A percentile compares a stretch with the other conserved stretches of the same genome.
phyloP scores from a whole-genome alignment of 2,329 filamentous ascomycete species.

The Colletotrichum falcatum region DNA sequence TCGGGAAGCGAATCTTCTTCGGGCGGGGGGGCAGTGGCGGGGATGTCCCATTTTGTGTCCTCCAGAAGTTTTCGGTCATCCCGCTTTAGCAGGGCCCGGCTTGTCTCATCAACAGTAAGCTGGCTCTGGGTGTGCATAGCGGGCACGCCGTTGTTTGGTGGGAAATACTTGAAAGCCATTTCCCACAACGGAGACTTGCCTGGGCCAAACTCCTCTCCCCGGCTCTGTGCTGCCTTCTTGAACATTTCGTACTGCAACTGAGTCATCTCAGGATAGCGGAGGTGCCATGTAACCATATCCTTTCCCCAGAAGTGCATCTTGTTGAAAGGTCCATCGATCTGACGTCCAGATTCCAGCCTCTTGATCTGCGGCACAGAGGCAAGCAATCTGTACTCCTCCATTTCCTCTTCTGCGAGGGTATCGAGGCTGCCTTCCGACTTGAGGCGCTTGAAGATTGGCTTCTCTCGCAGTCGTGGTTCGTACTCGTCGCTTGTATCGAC shows the following conservation, averaged over 20 bases:
- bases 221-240: constrained; percentile 60
- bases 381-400: constrained; percentile 61
- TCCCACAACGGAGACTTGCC: constrained; percentile 65
- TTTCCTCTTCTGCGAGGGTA: constrained; percentile 48
- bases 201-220: constrained; percentile 66
- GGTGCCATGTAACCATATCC: constrained; percentile 68
- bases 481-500: constrained; percentile 65
- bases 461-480: constrained; percentile 49
- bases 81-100: constrained; percentile 43
- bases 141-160: constrained; percentile 51
- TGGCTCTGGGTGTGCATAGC: constrained; percentile 32
- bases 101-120: constrained; percentile 28
- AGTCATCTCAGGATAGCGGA: constrained; percentile 73
- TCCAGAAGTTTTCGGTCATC: constrained; percentile 46
- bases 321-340: constrained; percentile 67
- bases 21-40: constrained; percentile 43
- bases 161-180: constrained; percentile 69
- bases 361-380: constrained; percentile 62
- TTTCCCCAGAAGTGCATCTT: constrained; percentile 70
- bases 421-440: constrained; percentile 62
- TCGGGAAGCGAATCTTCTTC: constrained; percentile 50
- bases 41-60: constrained; percentile 45
- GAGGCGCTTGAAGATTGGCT: constrained; percentile 67
- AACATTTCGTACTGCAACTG: constrained; percentile 69
- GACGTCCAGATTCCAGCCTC: constrained; percentile 63